Conservation (phyloP, 306 rosid genomes). For the Abrus precatorius region DNA sequence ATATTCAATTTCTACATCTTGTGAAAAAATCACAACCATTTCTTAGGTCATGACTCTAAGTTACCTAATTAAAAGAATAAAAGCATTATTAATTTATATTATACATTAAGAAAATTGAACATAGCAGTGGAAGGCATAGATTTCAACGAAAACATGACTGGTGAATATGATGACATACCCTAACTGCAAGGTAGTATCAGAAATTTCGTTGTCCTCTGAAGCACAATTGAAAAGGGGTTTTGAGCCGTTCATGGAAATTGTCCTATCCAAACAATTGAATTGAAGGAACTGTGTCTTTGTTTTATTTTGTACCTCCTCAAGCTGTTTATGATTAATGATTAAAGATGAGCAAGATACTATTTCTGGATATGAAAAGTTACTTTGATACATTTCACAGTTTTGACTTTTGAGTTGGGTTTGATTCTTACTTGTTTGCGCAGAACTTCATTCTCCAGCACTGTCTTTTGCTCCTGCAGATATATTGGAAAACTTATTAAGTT, state of each 20-base stretch:
- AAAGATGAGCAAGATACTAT: neutral
- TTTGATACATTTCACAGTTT: conserved; percentile 3
- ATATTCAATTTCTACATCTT: neutral
- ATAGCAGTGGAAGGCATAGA: neutral
- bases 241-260: conserved; percentile 39
- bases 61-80: neutral
- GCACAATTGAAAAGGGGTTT: conserved; percentile 44
- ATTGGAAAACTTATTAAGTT: neutral
- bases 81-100: neutral
- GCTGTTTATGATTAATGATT: conserved; percentile 43
- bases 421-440: conserved; percentile 62
- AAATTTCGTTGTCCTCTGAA: conserved; percentile 60
- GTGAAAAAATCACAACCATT: neutral
- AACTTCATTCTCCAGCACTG: conserved; percentile 65
- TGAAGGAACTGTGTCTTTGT: conserved; percentile 48
- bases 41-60: neutral
- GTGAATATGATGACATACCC: conserved; percentile 56
- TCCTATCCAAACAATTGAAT: conserved; percentile 53
- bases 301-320: conserved; percentile 54
- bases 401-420: neutral
- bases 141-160: conserved; percentile 10
- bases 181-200: conserved; percentile 71
- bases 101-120: neutral
- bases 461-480: conserved; percentile 64
- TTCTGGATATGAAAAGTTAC: neutral